A percentile compares a stretch with the other conserved stretches of the same genome.
Evolutionary conservation across 306 rosid species (phyloP).

Genomic region (Cotoneaster glaucophyllus): DNA sequence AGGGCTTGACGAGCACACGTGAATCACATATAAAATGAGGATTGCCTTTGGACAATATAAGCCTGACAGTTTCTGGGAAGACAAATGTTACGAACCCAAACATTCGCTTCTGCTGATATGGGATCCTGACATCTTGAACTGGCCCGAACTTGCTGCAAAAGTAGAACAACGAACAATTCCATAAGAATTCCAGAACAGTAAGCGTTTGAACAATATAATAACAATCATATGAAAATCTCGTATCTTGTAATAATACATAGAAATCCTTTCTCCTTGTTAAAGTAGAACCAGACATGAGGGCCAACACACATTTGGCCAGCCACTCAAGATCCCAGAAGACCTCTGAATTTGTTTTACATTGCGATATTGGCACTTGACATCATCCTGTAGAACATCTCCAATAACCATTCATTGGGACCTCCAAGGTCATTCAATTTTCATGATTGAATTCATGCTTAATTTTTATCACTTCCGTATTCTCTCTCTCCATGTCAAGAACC

Average conservation of each 20-base stretch:
- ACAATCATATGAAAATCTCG: not conserved
- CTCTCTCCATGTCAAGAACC: no score
- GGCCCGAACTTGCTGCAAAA: constrained; percentile 84
- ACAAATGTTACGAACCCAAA: constrained; percentile 94
- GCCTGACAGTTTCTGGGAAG: constrained; percentile 87
- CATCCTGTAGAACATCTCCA: not conserved
- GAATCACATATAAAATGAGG: constrained; percentile 97
- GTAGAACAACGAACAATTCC: constrained; percentile 10
- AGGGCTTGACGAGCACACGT: constrained; percentile 95
- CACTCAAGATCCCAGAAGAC: not conserved
- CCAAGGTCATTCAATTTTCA: not conserved
- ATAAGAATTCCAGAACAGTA: constrained; percentile 13
- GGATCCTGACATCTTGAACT: constrained; percentile 97
- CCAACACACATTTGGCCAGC: not conserved
- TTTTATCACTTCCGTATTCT: not conserved
- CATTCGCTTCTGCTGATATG: constrained; percentile 97
- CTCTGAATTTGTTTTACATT: not conserved
- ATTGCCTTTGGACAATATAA: constrained; percentile 83
- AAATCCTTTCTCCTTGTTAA: not conserved
- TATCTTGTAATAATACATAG: not conserved
- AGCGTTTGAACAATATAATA: not conserved
- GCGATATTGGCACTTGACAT: not conserved
- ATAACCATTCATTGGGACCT: not conserved
- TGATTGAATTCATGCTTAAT: not conserved
- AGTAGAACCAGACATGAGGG: not conserved